Conservation (phyloP, 345 rosid species). For the Lumnitzera racemosa region DNA sequence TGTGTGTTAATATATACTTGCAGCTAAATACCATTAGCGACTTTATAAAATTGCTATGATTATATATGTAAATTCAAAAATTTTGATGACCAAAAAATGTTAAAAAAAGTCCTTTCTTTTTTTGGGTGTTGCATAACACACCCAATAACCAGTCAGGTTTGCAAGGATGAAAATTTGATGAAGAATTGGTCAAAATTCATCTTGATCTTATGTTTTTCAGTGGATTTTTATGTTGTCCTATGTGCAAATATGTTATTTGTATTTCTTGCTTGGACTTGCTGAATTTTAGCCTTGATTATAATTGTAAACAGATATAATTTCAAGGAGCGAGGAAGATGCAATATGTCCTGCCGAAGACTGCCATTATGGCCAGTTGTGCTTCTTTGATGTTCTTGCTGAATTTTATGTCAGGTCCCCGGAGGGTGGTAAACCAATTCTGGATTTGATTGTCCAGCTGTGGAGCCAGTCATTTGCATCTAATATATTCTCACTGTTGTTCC, state of each 20-base stretch:
- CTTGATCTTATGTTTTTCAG: too few relatives aligned
- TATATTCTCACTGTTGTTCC: conserved; percentile 77
- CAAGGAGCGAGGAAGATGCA: conserved; percentile 56
- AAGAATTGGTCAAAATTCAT: too few relatives aligned
- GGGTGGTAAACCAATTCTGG: conserved; percentile 67
- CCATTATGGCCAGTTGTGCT: conserved; percentile 53
- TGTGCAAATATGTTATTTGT: neutral
- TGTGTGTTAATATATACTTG: too few relatives aligned
- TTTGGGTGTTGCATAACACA: too few relatives aligned
- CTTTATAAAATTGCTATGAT: too few relatives aligned
- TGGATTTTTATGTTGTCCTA: too few relatives aligned
- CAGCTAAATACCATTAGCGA: too few relatives aligned
- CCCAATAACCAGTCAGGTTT: too few relatives aligned
- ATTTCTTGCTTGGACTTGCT: neutral
- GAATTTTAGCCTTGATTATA: conserved; percentile 13
- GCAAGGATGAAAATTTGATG: too few relatives aligned
- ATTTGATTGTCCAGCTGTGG: conserved; percentile 93
- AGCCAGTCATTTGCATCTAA: conserved; percentile 95
- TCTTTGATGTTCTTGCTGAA: conserved; percentile 86
- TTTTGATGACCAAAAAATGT: too few relatives aligned
- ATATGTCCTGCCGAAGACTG: conserved; percentile 40
- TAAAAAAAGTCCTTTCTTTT: too few relatives aligned
- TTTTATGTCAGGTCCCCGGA: conserved; percentile 58
- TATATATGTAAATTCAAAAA: too few relatives aligned
- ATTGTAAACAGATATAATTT: conserved; percentile 66